A percentile compares a stretch with the other conserved stretches of the same genome.
phyloP scores from a whole-genome alignment of 2,329 filamentous ascomycete species.

The Colletotrichum camelliae region DNA sequence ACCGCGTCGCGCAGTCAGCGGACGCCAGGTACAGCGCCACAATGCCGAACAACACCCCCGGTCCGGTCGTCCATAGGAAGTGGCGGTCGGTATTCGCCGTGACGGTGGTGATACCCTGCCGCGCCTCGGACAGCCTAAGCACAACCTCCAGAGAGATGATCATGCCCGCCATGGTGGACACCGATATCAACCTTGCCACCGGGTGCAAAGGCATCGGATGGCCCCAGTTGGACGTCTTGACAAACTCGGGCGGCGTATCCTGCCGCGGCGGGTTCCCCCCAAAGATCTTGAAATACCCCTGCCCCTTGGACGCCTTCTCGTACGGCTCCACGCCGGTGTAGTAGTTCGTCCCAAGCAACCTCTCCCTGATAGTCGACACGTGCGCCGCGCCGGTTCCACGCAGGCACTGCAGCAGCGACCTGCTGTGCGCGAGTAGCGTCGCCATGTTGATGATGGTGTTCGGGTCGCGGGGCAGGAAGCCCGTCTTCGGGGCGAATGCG shows the following conservation, averaged over 20 bases:
- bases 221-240: conserved; percentile 27
- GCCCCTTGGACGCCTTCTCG: conserved; percentile 30
- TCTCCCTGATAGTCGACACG: conserved; percentile 28
- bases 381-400: conserved; percentile 38
- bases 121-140: conserved; percentile 32
- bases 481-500: conserved; percentile 31
- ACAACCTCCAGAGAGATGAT: conserved; percentile 40
- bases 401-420: conserved; percentile 37
- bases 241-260: conserved; percentile 14
- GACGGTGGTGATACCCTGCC: conserved; percentile 35
- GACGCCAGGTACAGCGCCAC: conserved; percentile 35
- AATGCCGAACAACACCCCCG: conserved; percentile 32
- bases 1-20: conserved; percentile 35
- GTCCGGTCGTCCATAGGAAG: conserved; percentile 39
- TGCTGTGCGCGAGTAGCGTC: conserved; percentile 40
- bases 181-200: conserved; percentile 28
- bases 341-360: conserved; percentile 32
- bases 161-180: conserved; percentile 31
- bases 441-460: conserved; percentile 39
- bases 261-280: conserved; percentile 17
- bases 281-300: conserved; percentile 30
- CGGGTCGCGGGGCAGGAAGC: conserved; percentile 40
- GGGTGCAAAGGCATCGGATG: conserved; percentile 36
- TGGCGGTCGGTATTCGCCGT: conserved; percentile 30
- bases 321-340: conserved; percentile 40